phyloP scores from a whole-genome alignment of 140 eudicot species.

The Ambrosia hybrid region DNA sequence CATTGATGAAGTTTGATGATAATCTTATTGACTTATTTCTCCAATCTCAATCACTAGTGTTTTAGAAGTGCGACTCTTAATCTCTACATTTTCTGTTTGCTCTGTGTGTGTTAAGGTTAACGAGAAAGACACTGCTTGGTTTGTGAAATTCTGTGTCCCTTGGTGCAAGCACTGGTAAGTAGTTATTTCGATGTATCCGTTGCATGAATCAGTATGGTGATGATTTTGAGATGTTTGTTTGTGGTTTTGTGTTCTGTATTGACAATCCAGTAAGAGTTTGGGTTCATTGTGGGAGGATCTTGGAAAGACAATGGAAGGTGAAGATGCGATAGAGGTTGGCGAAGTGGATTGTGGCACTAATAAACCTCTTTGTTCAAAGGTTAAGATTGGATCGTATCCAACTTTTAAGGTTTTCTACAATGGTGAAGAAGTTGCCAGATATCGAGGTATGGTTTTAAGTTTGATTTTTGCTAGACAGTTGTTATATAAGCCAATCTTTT shows the following conservation, averaged over 20 bases:
- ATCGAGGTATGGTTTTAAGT: constrained; percentile 58
- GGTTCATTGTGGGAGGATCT: constrained; percentile 93
- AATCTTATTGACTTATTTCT: not conserved
- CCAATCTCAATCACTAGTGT: not conserved
- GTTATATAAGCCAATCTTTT: not conserved
- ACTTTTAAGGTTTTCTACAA: constrained; percentile 88
- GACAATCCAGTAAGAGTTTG: constrained; percentile 61
- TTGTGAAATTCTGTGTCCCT: constrained; percentile 93
- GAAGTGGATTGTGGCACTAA: constrained; percentile 85
- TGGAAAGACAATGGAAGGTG: constrained; percentile 93
- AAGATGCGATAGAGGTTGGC: constrained; percentile 95
- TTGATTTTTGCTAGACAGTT: constrained; percentile 9
- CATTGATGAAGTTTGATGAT: not conserved
- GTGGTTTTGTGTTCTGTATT: constrained; percentile 7
- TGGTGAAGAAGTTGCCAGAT: constrained; percentile 91
- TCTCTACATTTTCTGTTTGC: constrained; percentile 14
- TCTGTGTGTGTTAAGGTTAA: constrained; percentile 47
- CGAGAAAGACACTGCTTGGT: constrained; percentile 98
- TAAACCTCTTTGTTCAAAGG: constrained; percentile 77
- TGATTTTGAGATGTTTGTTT: constrained; percentile 6
- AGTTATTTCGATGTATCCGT: not conserved
- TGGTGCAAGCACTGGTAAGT: constrained; percentile 98
- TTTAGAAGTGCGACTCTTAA: not conserved
- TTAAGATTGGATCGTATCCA: constrained; percentile 90
- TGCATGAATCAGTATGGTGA: not conserved